A percentile compares a stretch with the other conserved stretches of the same genome.
Conservation (phyloP, 306 rosid genomes). For the Lathyrus tuberosus region DNA sequence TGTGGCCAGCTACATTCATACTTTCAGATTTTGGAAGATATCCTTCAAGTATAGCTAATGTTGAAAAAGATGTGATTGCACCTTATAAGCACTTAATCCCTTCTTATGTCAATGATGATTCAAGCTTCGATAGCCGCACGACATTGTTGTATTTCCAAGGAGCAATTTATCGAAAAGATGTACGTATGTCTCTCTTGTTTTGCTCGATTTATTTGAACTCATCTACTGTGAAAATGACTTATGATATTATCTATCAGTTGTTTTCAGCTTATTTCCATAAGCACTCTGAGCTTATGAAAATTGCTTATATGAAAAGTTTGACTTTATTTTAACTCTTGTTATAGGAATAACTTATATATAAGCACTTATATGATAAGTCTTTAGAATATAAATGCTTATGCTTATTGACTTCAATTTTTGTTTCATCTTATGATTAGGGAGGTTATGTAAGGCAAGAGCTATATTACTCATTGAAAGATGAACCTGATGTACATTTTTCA, state of each 20-base stretch:
- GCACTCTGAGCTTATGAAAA: too few species aligned
- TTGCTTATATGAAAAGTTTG: too few species aligned
- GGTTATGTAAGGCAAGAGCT: slow-evolving; percentile 68
- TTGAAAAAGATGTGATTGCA: slow-evolving; percentile 79
- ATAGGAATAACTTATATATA: too few species aligned
- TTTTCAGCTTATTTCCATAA: too few species aligned
- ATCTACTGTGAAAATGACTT: too few species aligned
- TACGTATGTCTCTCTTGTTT: slow-evolving; percentile 52
- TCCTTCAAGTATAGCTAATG: slow-evolving; percentile 71
- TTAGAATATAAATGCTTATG: too few species aligned
- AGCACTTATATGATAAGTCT: too few species aligned
- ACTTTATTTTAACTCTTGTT: too few species aligned
- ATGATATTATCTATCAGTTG: too few species aligned
- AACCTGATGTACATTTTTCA: slow-evolving; percentile 69
- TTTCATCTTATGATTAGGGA: slow-evolving; percentile 48
- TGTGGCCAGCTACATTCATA: slow-evolving; percentile 78
- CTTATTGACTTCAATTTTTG: not conserved
- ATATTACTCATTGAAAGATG: slow-evolving; percentile 63
- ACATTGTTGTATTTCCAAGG: slow-evolving; percentile 81
- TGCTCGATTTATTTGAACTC: too few species aligned
- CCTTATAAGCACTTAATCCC: slow-evolving; percentile 72
- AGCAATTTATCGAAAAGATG: slow-evolving; percentile 86
- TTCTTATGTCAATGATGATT: slow-evolving; percentile 56
- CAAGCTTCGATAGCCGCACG: slow-evolving; percentile 64
- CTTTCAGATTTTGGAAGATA: slow-evolving; percentile 87